phyloP scores from a whole-genome alignment of 805 yeast species.

The Soucietia sequanensis region DNA sequence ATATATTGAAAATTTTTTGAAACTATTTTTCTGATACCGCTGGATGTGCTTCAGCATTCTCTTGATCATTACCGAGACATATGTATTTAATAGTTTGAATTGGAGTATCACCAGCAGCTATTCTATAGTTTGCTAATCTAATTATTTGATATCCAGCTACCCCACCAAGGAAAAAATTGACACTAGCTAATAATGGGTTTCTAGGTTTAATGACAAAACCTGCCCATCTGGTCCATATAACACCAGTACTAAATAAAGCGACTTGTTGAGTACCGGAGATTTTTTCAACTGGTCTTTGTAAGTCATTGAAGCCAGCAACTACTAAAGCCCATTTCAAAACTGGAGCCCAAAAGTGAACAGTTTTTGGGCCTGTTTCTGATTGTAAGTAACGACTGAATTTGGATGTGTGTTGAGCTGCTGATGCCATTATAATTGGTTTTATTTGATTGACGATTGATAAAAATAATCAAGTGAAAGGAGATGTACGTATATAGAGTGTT shows the following conservation, averaged over 20 bases:
- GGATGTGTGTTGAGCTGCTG: constrained; percentile 37
- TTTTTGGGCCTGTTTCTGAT: constrained; percentile 92
- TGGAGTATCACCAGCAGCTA: constrained; percentile 58
- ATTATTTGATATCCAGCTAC: constrained; percentile 84
- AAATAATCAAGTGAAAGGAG: too few relatives aligned
- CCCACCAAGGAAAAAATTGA: constrained; percentile 86
- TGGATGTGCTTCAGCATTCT: constrained; percentile 6
- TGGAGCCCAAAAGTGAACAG: constrained; percentile 95
- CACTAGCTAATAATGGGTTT: constrained; percentile 84
- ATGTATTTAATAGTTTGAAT: constrained; percentile 59
- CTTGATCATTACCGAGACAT: constrained; percentile 41
- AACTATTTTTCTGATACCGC: not conserved
- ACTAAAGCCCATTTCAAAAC: constrained; percentile 80
- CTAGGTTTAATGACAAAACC: constrained; percentile 83
- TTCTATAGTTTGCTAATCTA: constrained; percentile 71
- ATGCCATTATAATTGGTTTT: constrained; percentile 30
- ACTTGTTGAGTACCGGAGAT: constrained; percentile 86
- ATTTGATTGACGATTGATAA: too few relatives aligned
- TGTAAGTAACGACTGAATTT: constrained; percentile 70
- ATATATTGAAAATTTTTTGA: not conserved
- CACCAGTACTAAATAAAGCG: constrained; percentile 88
- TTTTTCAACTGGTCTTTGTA: constrained; percentile 87
- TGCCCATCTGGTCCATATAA: constrained; percentile 98
- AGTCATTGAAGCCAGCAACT: constrained; percentile 85
- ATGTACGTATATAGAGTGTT: too few relatives aligned